These are phyloP conservation scores for Hyaloscypha variabilis DNA, from an alignment of 495 filamentous ascomycete genomes.

Conservation along the genomic window DNA sequence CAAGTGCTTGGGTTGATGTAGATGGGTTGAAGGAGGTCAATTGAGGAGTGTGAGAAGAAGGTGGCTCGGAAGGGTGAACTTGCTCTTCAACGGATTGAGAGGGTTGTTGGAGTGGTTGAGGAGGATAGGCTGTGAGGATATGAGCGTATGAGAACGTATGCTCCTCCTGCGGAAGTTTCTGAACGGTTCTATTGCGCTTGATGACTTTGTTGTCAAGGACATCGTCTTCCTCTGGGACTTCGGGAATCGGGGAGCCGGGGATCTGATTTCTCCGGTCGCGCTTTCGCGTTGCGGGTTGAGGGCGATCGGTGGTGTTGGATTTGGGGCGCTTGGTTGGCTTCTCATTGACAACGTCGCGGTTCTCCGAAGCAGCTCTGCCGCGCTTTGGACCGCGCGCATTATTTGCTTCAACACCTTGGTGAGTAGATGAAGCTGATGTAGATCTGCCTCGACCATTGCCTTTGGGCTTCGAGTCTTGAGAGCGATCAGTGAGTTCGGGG, in stretches of 20 bases:
- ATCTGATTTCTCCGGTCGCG: not conserved
- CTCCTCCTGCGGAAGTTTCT: not conserved
- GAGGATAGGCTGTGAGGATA: not conserved
- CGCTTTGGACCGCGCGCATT: not conserved
- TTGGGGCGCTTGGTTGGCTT: not conserved
- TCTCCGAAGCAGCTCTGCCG: not conserved
- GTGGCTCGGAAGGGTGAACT: not conserved
- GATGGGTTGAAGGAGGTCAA: not conserved
- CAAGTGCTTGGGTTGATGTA: not conserved
- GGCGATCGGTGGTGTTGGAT: not conserved
- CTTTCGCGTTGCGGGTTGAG: not conserved
- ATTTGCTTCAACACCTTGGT: not conserved
- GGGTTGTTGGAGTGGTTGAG: not conserved
- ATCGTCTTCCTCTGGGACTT: not conserved
- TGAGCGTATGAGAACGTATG: not conserved
- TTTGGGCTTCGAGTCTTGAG: not conserved
- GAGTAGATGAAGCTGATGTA: not conserved
- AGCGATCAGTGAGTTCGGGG: not conserved
- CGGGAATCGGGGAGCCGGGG: not conserved
- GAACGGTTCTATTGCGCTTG: not conserved
- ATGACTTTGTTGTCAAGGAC: not conserved
- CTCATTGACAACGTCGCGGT: not conserved
- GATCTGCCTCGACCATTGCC: not conserved
- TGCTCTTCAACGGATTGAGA: not conserved
- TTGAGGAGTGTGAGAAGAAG: not conserved